Percentiles rank a stretch among this genome's conserved stretches.
These are phyloP conservation scores for Oidiodendron maius DNA, from an alignment of 495 filamentous ascomycete species.

Conservation along the genomic window DNA sequence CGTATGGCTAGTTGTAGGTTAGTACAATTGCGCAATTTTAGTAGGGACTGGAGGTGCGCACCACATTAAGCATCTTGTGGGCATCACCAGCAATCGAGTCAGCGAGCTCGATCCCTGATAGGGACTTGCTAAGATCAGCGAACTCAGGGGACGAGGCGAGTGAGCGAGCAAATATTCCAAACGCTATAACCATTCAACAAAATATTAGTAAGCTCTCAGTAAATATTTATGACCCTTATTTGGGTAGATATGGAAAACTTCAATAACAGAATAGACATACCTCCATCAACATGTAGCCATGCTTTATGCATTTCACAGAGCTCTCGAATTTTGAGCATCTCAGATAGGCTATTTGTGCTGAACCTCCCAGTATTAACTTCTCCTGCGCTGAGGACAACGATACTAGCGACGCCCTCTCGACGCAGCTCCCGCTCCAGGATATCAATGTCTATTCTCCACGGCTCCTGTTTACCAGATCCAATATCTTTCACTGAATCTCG, in stretches of 20 bases:
- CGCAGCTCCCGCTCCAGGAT: slow-evolving; percentile 45
- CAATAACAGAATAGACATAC: slow-evolving; percentile 23
- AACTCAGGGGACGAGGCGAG: slow-evolving; percentile 58
- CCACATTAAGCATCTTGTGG: slow-evolving; percentile 90
- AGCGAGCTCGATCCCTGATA: slow-evolving; percentile 69
- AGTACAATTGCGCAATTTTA: too few relatives aligned
- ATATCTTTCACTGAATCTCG: slow-evolving; percentile 60
- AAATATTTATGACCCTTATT: too few relatives aligned
- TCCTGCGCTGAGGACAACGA: slow-evolving; percentile 73
- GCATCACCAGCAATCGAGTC: slow-evolving; percentile 84
- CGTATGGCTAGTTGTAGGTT: slow-evolving; percentile 59
- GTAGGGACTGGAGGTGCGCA: too few relatives aligned
- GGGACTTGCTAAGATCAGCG: slow-evolving; percentile 42
- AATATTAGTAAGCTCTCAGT: too few relatives aligned
- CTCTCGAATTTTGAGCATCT: slow-evolving; percentile 57
- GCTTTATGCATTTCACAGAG: slow-evolving; percentile 69
- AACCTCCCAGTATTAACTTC: slow-evolving; percentile 92
- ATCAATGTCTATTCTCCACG: slow-evolving; percentile 63
- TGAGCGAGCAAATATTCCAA: slow-evolving; percentile 75
- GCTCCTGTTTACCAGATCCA: slow-evolving; percentile 37
- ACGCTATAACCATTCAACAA: too few relatives aligned
- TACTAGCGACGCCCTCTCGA: slow-evolving; percentile 56
- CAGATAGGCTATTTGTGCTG: slow-evolving; percentile 52
- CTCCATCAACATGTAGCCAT: slow-evolving; percentile 89
- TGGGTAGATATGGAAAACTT: too few relatives aligned